Percentiles rank a stretch among this genome's conserved stretches.
phyloP scores from a whole-genome alignment of 1,284 basidiomycete species.

The Puccinia hordei region DNA sequence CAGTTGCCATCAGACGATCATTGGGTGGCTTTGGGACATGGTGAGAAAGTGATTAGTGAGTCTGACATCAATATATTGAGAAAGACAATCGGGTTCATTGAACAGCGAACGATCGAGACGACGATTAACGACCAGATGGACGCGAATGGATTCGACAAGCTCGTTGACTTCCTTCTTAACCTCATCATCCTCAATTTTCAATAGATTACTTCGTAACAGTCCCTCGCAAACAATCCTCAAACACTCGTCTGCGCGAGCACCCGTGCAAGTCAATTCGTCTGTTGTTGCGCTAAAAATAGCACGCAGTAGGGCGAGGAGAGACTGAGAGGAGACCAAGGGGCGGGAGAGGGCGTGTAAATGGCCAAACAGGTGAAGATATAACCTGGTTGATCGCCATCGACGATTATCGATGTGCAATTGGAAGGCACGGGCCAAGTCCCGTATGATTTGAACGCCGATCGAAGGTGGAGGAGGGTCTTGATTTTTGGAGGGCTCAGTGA shows the following conservation, averaged over 20 bases:
- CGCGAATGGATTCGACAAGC: conserved; percentile 37
- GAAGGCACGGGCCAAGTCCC: conserved; percentile 84
- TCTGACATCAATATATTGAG: conserved; percentile 49
- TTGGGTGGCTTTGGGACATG: background rate
- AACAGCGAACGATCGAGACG: conserved; percentile 46
- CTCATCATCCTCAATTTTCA: conserved; percentile 26
- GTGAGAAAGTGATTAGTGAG: conserved; percentile 5
- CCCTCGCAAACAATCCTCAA: conserved; percentile 56
- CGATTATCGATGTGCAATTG: conserved; percentile 79
- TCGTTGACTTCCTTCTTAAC: conserved; percentile 42
- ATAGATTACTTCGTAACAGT: conserved; percentile 52
- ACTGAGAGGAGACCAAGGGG: conserved; percentile 49
- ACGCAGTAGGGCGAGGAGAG: conserved; percentile 52
- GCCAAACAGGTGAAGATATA: conserved; percentile 87
- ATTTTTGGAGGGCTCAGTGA: conserved; percentile 46
- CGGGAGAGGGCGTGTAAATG: conserved; percentile 66
- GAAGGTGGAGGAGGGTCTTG: conserved; percentile 55
- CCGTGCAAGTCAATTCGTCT: conserved; percentile 55
- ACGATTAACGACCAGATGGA: conserved; percentile 43
- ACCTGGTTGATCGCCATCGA: conserved; percentile 81
- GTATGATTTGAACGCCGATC: conserved; percentile 74
- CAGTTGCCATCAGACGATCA: background rate
- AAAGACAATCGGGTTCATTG: conserved; percentile 32
- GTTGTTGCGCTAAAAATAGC: conserved; percentile 54
- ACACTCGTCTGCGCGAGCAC: conserved; percentile 56